Conservation (phyloP, 2,329 filamentous ascomycete species). For the Trichoderma sp. region DNA sequence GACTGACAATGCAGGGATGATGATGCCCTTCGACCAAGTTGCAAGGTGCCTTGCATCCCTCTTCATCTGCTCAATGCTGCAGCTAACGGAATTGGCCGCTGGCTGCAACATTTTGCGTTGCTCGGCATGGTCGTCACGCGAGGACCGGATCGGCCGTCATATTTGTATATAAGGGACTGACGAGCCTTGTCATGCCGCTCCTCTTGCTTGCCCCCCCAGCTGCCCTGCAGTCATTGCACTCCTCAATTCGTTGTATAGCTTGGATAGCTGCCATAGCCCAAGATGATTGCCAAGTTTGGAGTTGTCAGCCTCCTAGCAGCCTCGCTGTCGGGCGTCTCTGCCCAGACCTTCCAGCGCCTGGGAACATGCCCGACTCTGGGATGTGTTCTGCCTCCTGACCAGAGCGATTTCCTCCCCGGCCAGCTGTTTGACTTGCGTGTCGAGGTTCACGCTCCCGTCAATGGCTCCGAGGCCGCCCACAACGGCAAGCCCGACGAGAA, state of each 20-base stretch:
- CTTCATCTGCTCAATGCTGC: background rate
- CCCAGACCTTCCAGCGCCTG: slow-evolving; percentile 59
- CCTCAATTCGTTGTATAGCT: background rate
- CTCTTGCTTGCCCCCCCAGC: background rate
- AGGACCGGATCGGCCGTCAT: background rate
- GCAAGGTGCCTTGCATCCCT: slow-evolving; percentile 2
- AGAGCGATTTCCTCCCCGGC: slow-evolving; percentile 77
- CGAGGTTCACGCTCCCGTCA: slow-evolving; percentile 77
- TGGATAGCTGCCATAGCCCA: background rate
- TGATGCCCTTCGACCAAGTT: background rate
- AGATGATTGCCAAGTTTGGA: slow-evolving; percentile 39
- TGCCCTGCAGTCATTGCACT: background rate
- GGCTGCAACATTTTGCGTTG: background rate
- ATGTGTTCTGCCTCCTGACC: slow-evolving; percentile 59
- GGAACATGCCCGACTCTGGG: slow-evolving; percentile 58
- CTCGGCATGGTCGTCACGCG: background rate
- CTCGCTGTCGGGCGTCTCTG: slow-evolving; percentile 42
- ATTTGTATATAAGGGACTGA: background rate
- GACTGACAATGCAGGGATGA: background rate
- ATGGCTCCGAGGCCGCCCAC: slow-evolving; percentile 75
- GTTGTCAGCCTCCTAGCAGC: slow-evolving; percentile 34
- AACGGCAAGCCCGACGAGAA: slow-evolving; percentile 66
- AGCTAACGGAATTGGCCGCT: background rate
- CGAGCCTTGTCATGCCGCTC: background rate
- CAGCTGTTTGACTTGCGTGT: slow-evolving; percentile 82